These are phyloP conservation scores for Acacia melanoxylon DNA, from an alignment of 306 rosid species.

Conservation along the genomic window DNA sequence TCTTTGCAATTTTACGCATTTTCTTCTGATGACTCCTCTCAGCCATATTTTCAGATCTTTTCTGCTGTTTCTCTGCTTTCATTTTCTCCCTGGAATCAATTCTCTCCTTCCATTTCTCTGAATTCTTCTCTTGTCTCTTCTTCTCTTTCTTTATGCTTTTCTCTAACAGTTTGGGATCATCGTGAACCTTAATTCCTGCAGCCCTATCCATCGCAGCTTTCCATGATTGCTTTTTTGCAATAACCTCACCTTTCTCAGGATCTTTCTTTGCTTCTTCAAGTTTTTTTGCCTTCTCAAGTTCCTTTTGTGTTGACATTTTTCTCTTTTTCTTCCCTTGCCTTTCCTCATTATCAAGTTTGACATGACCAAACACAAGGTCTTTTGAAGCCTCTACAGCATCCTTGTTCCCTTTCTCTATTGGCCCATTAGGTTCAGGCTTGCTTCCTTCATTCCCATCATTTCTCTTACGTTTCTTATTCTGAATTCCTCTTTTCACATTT, in stretches of 20 bases:
- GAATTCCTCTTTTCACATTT: not conserved
- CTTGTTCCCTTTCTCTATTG: not conserved
- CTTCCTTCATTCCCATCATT: not conserved
- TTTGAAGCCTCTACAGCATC: not conserved
- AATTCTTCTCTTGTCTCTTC: conserved; percentile 70
- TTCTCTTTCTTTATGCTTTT: conserved; percentile 67
- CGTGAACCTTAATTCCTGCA: conserved; percentile 81
- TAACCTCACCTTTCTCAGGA: conserved; percentile 65
- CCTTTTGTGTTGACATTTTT: conserved; percentile 51
- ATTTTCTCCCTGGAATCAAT: conserved; percentile 2
- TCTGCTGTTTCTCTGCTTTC: not conserved
- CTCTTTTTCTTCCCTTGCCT: conserved; percentile 5
- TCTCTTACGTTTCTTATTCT: conserved; percentile 1
- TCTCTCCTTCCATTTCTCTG: conserved; percentile 22
- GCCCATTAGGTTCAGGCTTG: not conserved
- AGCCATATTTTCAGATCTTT: not conserved
- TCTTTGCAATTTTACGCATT: not conserved
- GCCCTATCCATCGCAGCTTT: conserved; percentile 78
- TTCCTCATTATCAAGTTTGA: not conserved
- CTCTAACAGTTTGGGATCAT: conserved; percentile 65
- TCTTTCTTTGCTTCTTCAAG: conserved; percentile 71
- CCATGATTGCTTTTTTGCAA: conserved; percentile 71
- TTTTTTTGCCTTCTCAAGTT: conserved; percentile 76
- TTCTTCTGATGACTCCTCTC: conserved; percentile 9
- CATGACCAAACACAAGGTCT: not conserved